A percentile compares a stretch with the other conserved stretches of the same genome.
Evolutionary conservation across 2,329 filamentous ascomycete species (phyloP).

Genomic region (Fusarium musae): DNA sequence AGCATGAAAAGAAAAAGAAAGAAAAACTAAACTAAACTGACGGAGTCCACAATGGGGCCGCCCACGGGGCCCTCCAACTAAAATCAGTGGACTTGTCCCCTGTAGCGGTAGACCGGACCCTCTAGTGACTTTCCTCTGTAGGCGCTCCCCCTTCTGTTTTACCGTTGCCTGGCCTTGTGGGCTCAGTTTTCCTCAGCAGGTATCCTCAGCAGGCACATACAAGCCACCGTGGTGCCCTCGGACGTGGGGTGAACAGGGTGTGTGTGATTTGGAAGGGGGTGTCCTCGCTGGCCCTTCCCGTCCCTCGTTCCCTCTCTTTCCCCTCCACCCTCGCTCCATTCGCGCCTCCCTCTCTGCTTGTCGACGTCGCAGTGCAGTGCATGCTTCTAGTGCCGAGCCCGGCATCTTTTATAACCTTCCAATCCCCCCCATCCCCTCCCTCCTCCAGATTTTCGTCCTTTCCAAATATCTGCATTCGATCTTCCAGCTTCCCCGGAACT

Average conservation of each 20-base stretch:
- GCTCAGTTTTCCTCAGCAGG: constrained; percentile 42
- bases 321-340: constrained; percentile 39
- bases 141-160: constrained; percentile 40
- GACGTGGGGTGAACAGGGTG: constrained; percentile 34
- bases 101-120: constrained; percentile 33
- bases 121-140: constrained; percentile 33
- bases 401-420: constrained; percentile 48
- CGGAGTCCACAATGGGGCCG: constrained; percentile 29
- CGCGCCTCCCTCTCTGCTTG: constrained; percentile 34
- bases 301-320: constrained; percentile 36
- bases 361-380: constrained; percentile 38
- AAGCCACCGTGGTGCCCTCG: constrained; percentile 22
- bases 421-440: constrained; percentile 46
- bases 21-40: neutral
- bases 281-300: constrained; percentile 29
- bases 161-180: constrained; percentile 36
- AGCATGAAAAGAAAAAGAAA: neutral
- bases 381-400: constrained; percentile 47
- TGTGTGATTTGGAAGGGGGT: neutral
- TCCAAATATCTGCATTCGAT: constrained; percentile 41
- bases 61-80: constrained; percentile 25
- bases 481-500: constrained; percentile 41
- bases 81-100: constrained; percentile 24
- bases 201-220: constrained; percentile 38
- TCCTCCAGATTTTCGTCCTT: constrained; percentile 41